Conservation (phyloP, 2,329 filamentous ascomycete species). For the Pseudodiploospora longispora region DNA sequence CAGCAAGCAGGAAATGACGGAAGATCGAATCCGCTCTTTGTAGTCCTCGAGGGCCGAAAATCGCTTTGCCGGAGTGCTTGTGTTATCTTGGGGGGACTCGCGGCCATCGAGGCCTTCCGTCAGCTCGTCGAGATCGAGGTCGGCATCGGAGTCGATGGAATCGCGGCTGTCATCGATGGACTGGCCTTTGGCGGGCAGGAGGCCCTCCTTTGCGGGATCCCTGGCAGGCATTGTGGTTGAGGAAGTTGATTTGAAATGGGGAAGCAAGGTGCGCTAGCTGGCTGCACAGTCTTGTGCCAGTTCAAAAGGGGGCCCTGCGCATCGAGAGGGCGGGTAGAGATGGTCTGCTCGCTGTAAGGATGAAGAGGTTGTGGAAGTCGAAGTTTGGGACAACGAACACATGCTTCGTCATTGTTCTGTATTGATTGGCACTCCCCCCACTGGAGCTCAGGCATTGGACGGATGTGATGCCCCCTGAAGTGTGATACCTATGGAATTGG, state of each 20-base stretch:
- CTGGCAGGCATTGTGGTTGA: not conserved
- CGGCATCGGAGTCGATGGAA: conserved; percentile 4
- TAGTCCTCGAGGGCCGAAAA: not conserved
- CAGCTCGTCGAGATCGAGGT: conserved; percentile 9
- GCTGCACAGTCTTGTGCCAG: too few species aligned
- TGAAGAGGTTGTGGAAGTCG: too few species aligned
- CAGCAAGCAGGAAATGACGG: conserved; percentile 4
- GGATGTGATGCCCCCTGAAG: too few species aligned
- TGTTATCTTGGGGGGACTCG: not conserved
- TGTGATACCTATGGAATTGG: too few species aligned
- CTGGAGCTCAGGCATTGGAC: too few species aligned
- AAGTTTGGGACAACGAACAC: too few species aligned
- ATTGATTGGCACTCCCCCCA: too few species aligned
- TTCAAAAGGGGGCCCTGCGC: too few species aligned
- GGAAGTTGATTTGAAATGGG: not conserved
- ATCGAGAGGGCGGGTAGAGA: too few species aligned
- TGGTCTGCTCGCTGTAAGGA: too few species aligned
- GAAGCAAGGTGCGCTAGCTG: too few species aligned
- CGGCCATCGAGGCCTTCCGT: not conserved
- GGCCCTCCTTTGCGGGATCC: conserved; percentile 8
- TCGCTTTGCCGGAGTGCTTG: not conserved
- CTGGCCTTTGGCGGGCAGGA: not conserved
- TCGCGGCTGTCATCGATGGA: not conserved
- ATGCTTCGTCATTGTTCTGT: too few species aligned
- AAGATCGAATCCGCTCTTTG: not conserved